These are phyloP conservation scores for Globisporangium irregulare DNA, from an alignment of 352 stramenopile species.

Conservation along the genomic window DNA sequence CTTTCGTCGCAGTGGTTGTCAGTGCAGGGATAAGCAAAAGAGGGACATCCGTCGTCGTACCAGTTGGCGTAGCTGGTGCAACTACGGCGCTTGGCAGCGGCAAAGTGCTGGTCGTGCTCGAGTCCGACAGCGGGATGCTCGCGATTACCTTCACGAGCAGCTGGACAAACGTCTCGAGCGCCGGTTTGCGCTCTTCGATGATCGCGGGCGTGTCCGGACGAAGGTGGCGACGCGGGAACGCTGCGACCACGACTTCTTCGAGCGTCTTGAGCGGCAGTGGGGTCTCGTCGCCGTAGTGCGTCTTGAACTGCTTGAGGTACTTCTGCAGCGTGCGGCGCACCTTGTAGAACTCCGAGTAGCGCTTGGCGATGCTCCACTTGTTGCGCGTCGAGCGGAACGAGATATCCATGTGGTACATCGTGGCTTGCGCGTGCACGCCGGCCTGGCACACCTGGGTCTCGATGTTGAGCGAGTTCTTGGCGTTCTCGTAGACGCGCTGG, in stretches of 20 bases:
- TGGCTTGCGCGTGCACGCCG: slow-evolving; percentile 50
- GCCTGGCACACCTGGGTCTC: slow-evolving; percentile 67
- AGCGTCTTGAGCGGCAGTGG: slow-evolving; percentile 44
- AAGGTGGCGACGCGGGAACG: slow-evolving; percentile 74
- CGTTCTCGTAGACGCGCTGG: slow-evolving; percentile 68
- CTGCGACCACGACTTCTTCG: slow-evolving; percentile 41
- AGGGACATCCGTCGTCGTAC: background rate
- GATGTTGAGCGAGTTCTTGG: slow-evolving; percentile 80
- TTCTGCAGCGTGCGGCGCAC: slow-evolving; percentile 58
- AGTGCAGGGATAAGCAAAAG: background rate
- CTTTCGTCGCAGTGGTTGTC: slow-evolving; percentile 9
- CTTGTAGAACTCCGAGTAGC: slow-evolving; percentile 84
- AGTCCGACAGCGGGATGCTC: slow-evolving; percentile 57
- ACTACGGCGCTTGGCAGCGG: slow-evolving; percentile 15
- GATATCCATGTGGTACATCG: slow-evolving; percentile 87
- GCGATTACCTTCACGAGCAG: slow-evolving; percentile 79
- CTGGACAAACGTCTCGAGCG: slow-evolving; percentile 78
- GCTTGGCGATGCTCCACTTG: slow-evolving; percentile 86
- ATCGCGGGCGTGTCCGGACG: slow-evolving; percentile 69
- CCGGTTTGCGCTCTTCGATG: slow-evolving; percentile 62
- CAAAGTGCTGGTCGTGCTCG: slow-evolving; percentile 9
- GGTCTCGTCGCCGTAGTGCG: slow-evolving; percentile 13
- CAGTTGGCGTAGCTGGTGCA: background rate
- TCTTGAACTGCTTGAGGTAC: slow-evolving; percentile 69
- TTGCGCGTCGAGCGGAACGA: slow-evolving; percentile 81